These are phyloP conservation scores for Rutidosis leptorrhynchoides DNA, from an alignment of 129 eudicot genomes.

Conservation along the genomic window DNA sequence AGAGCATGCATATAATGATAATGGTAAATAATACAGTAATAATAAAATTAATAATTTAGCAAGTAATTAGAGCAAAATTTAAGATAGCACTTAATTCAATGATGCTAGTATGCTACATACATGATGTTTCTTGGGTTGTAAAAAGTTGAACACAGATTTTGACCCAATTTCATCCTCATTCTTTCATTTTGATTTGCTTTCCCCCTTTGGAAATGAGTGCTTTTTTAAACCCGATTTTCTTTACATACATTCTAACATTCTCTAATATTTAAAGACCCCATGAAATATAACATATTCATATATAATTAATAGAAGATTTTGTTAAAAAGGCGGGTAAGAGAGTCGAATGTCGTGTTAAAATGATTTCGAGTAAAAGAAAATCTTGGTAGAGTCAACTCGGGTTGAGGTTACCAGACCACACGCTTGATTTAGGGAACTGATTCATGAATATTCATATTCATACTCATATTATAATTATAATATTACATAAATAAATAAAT, in stretches of 20 bases:
- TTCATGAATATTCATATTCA: too few relatives aligned
- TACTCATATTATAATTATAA: too few relatives aligned
- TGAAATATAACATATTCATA: not conserved
- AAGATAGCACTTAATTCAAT: conserved; percentile 46
- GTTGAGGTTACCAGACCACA: not conserved
- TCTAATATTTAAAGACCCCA: conserved; percentile 24
- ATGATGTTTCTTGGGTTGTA: conserved; percentile 48
- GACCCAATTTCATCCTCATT: conserved; percentile 67
- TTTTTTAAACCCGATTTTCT: conserved; percentile 30
- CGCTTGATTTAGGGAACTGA: not conserved
- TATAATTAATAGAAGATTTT: not conserved
- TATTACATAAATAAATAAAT: too few relatives aligned
- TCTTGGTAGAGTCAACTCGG: not conserved
- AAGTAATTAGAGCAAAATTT: conserved; percentile 24
- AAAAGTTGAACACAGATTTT: conserved; percentile 57
- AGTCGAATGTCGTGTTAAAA: not conserved
- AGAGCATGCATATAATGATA: not conserved
- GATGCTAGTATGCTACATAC: conserved; percentile 45
- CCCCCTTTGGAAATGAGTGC: conserved; percentile 40
- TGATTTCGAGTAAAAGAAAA: not conserved
- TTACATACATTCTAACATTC: too few relatives aligned
- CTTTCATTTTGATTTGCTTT: conserved; percentile 63
- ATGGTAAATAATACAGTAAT: too few relatives aligned
- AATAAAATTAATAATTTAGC: not conserved
- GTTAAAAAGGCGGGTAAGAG: not conserved